A percentile compares a stretch with the other conserved stretches of the same genome.
These are phyloP conservation scores for Balakata baccata DNA, from an alignment of 345 rosid species.

Conservation along the genomic window DNA sequence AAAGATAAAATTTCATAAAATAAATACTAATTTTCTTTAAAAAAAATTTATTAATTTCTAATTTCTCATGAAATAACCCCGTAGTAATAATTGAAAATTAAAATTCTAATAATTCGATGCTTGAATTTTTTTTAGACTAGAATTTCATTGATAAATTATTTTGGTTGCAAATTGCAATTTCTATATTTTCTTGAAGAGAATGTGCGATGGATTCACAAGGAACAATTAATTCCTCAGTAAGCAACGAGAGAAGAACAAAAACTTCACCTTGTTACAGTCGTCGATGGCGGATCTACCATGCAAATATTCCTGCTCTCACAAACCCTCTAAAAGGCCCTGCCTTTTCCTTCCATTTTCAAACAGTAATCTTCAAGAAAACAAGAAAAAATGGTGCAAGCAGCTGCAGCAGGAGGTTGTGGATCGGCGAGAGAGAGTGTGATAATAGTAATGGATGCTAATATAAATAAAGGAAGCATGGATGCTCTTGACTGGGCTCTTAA, in stretches of 20 bases:
- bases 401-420: neutral
- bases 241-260: slow-evolving; percentile 7
- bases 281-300: slow-evolving; percentile 7
- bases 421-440: slow-evolving; percentile 33
- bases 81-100: too few relatives aligned
- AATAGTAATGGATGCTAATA: slow-evolving; percentile 39
- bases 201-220: slow-evolving; percentile 1
- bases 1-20: too few relatives aligned
- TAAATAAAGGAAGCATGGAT: slow-evolving; percentile 33
- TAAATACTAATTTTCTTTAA: too few relatives aligned
- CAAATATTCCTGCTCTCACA: neutral
- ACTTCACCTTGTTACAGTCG: slow-evolving; percentile 6
- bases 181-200: neutral
- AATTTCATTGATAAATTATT: too few relatives aligned
- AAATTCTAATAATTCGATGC: too few relatives aligned
- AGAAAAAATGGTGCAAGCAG: neutral
- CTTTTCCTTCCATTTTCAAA: neutral
- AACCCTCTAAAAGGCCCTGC: neutral
- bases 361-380: neutral
- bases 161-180: too few relatives aligned
- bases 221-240: neutral
- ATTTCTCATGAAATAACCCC: too few relatives aligned
- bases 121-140: too few relatives aligned
- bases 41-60: too few relatives aligned
- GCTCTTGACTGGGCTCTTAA: slow-evolving; percentile 51